Evolutionary conservation across 1,284 basidiomycete species (phyloP).

Genomic region (Fistulinella staudtii): DNA sequence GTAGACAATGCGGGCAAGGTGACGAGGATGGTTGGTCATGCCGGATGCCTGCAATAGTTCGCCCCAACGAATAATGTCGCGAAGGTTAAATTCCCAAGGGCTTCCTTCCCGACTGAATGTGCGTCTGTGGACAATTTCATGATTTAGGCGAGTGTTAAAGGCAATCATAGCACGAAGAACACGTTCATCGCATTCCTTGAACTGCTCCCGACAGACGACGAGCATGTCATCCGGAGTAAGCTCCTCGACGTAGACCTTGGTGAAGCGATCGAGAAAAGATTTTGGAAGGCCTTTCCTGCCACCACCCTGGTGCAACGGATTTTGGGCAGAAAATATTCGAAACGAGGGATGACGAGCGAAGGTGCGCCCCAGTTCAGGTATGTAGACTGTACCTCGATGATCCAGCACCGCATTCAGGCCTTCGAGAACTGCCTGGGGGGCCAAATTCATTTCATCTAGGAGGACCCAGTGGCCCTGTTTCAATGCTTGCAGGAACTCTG

Average conservation of each 20-base stretch:
- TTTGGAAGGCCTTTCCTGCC: constrained; percentile 97
- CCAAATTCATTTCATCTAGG: constrained; percentile 98
- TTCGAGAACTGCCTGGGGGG: constrained; percentile 94
- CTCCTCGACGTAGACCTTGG: constrained; percentile 93
- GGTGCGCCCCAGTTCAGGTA: constrained; percentile 91
- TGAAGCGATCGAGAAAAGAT: constrained; percentile 97
- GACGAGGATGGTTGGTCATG: constrained; percentile 40
- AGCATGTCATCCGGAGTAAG: constrained; percentile 78
- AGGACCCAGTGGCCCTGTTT: constrained; percentile 96
- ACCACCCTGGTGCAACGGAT: constrained; percentile 94
- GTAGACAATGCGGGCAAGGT: constrained; percentile 67
- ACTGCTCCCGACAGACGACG: constrained; percentile 75
- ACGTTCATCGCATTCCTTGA: constrained; percentile 55
- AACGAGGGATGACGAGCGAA: constrained; percentile 90
- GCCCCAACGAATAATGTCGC: constrained; percentile 93
- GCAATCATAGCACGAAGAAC: constrained; percentile 75
- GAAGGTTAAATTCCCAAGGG: constrained; percentile 99
- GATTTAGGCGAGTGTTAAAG: constrained; percentile 76
- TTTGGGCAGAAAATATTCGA: constrained; percentile 97
- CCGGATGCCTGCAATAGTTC: constrained; percentile 46
- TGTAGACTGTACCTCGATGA: constrained; percentile 92
- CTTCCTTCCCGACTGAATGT: constrained; percentile 80
- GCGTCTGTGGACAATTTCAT: constrained; percentile 65
- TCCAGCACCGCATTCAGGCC: constrained; percentile 97
- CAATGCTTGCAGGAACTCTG: constrained; percentile 91